Percentiles rank a stretch among this genome's conserved stretches.
phyloP scores from a whole-genome alignment of 176 grass and related monocot species.

The Bromus sterilis region DNA sequence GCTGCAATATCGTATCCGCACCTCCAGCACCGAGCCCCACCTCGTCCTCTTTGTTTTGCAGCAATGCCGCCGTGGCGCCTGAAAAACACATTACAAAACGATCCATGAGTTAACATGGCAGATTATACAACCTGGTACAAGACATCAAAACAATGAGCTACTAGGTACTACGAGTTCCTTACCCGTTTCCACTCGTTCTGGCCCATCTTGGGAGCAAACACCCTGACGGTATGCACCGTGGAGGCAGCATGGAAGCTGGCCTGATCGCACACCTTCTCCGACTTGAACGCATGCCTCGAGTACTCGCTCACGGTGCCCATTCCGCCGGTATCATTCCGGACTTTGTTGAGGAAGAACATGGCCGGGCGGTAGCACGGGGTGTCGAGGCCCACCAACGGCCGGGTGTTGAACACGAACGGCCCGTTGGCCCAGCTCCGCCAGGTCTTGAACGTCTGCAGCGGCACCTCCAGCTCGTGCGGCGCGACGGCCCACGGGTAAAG shows the following conservation, averaged over 20 bases:
- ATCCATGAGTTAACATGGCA: no score
- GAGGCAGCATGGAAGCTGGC: constrained; percentile 43
- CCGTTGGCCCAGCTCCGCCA: constrained; percentile 58
- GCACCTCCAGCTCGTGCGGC: constrained; percentile 46
- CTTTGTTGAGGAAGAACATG: constrained; percentile 42
- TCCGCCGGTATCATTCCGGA: constrained; percentile 9
- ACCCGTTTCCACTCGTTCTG: constrained; percentile 50
- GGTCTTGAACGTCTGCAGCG: constrained; percentile 72
- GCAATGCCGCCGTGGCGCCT: constrained; percentile 82
- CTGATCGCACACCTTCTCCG: constrained; percentile 18
- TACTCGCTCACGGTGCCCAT: constrained; percentile 63
- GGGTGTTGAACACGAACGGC: constrained; percentile 79
- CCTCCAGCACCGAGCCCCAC: constrained; percentile 44
- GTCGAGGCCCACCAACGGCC: not conserved
- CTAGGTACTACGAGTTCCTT: not conserved
- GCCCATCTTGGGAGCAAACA: constrained; percentile 67
- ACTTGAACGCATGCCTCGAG: not conserved
- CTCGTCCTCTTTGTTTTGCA: constrained; percentile 46
- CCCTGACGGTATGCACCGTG: constrained; percentile 36
- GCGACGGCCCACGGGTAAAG: constrained; percentile 49
- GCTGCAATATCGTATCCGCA: constrained; percentile 51
- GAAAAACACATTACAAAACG: not conserved
- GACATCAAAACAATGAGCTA: not conserved
- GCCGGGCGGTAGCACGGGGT: constrained; percentile 42
- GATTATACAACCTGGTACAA: no score